Evolutionary conservation across 2,329 filamentous ascomycete species (phyloP).

Genomic region (Zasmidium angulare): DNA sequence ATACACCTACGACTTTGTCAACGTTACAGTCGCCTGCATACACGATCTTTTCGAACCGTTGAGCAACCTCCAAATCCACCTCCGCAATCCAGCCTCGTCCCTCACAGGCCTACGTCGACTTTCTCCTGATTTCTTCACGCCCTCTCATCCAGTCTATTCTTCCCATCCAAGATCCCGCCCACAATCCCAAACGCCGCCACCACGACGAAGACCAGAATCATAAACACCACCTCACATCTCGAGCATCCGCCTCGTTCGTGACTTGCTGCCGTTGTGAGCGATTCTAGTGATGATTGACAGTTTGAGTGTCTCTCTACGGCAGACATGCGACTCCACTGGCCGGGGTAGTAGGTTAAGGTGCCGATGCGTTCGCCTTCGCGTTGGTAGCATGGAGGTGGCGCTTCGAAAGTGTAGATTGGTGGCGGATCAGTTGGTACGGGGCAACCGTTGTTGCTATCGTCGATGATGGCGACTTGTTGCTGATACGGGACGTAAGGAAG

Average conservation of each 20-base stretch:
- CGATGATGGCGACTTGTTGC: background rate
- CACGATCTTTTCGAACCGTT: background rate
- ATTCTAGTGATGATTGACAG: background rate
- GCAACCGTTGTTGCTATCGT: background rate
- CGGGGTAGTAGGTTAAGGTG: background rate
- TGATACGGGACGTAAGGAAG: background rate
- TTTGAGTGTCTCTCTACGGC: background rate
- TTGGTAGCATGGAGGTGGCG: slow-evolving; percentile 1
- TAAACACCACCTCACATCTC: background rate
- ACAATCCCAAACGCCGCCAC: slow-evolving; percentile 3
- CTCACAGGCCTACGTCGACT: background rate
- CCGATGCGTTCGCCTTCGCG: background rate
- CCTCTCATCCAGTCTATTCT: background rate
- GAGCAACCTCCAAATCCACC: too few relatives aligned
- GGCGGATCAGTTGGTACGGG: background rate
- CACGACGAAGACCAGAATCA: background rate
- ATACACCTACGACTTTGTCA: background rate
- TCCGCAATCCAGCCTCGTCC: background rate
- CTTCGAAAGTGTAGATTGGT: background rate
- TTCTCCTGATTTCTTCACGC: background rate
- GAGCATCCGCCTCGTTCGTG: background rate
- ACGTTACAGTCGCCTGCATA: background rate
- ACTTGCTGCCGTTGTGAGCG: background rate
- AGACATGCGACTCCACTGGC: background rate
- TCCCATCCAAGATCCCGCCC: background rate